Evolutionary conservation across 2,329 filamentous ascomycete species (phyloP).

Genomic region (Botrytis squamosa): DNA sequence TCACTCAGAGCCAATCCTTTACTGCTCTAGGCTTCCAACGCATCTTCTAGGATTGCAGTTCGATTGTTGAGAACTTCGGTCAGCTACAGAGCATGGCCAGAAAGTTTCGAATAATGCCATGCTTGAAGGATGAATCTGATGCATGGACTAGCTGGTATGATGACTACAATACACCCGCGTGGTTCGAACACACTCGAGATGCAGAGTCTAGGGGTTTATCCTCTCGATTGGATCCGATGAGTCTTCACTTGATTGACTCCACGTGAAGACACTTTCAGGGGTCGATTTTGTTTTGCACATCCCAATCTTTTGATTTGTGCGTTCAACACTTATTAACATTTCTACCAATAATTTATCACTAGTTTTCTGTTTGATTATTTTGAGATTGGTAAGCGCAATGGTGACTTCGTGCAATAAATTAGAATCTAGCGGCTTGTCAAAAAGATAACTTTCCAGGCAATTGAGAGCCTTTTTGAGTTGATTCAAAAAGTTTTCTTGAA

Average conservation of each 20-base stretch:
- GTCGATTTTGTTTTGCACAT: not conserved
- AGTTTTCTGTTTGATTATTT: not conserved
- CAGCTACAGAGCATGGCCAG: not conserved
- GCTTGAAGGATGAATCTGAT: not conserved
- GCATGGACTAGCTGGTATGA: not conserved
- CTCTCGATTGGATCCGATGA: not conserved
- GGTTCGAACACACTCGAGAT: not conserved
- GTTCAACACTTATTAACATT: not conserved
- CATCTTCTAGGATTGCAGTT: not conserved
- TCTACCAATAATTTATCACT: too few relatives aligned
- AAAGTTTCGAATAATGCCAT: not conserved
- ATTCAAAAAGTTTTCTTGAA: not conserved
- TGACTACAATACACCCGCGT: not conserved
- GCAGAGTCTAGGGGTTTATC: not conserved
- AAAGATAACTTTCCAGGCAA: not conserved
- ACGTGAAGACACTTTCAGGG: not conserved
- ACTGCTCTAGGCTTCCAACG: not conserved
- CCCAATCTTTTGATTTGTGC: not conserved
- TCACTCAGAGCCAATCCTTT: not conserved
- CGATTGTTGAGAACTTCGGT: not conserved
- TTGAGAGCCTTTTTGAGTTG: not conserved
- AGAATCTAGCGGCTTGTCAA: not conserved
- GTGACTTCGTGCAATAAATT: not conserved
- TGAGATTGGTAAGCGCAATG: not conserved
- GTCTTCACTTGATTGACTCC: not conserved